Percentiles rank a stretch among this genome's conserved stretches.
Conservation (phyloP, 257 asterid species). For the Solanum tacnaense region DNA sequence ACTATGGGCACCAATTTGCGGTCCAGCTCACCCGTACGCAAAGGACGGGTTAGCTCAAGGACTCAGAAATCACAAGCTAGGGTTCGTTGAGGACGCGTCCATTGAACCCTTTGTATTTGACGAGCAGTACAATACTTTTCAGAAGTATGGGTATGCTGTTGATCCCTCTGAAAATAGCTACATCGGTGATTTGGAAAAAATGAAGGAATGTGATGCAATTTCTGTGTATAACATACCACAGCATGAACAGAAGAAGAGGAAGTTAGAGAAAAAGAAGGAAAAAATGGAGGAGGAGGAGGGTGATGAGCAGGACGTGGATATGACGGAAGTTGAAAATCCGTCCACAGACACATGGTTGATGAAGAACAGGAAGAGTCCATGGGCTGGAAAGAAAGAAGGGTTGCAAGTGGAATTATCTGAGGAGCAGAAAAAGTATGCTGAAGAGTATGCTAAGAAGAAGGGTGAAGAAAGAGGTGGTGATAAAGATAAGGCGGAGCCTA, state of each 20-base stretch:
- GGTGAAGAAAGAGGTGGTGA: slow-evolving; percentile 78
- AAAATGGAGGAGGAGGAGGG: slow-evolving; percentile 45
- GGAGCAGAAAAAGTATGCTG: slow-evolving; percentile 97
- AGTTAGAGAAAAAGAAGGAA: slow-evolving; percentile 78
- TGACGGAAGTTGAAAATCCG: slow-evolving; percentile 58
- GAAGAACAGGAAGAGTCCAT: slow-evolving; percentile 92
- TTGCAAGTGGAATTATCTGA: slow-evolving; percentile 72
- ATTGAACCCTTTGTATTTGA: slow-evolving; percentile 80
- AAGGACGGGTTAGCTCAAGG: slow-evolving; percentile 98
- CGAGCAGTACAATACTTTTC: slow-evolving; percentile 91
- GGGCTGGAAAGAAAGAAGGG: slow-evolving; percentile 89
- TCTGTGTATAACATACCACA: slow-evolving; percentile 79
- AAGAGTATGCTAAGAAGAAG: slow-evolving; percentile 92
- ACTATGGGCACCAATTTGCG: slow-evolving; percentile 88
- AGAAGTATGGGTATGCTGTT: slow-evolving; percentile 87
- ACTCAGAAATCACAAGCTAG: slow-evolving; percentile 87
- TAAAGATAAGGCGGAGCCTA: slow-evolving; percentile 43
- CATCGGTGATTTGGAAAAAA: slow-evolving; percentile 70
- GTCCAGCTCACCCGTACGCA: slow-evolving; percentile 95
- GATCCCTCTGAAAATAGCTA: slow-evolving; percentile 69
- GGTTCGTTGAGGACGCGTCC: slow-evolving; percentile 78
- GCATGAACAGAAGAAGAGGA: slow-evolving; percentile 73
- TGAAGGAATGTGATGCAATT: slow-evolving; percentile 45
- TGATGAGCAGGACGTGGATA: slow-evolving; percentile 28
- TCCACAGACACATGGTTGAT: slow-evolving; percentile 73